Evolutionary conservation across 306 rosid genomes (phyloP).

Genomic region (Datisca glomerata): DNA sequence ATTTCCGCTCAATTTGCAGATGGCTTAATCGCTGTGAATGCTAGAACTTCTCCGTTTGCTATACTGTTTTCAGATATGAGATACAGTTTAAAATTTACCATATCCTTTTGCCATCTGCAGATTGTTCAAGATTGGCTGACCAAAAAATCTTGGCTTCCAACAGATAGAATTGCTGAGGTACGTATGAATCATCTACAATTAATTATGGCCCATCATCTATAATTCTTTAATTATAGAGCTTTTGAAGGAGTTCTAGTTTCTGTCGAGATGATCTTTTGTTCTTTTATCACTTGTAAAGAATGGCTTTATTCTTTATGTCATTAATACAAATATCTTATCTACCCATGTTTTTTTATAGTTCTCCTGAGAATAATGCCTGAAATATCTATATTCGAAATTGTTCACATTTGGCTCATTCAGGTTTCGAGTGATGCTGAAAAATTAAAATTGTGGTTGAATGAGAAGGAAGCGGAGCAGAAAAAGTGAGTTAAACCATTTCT

Average conservation of each 20-base stretch:
- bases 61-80: background rate
- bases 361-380: background rate
- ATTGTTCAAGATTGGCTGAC: conserved; percentile 59
- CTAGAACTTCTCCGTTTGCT: background rate
- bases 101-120: conserved; percentile 28
- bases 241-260: too few species aligned
- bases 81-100: conserved; percentile 1
- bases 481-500: conserved; percentile 38
- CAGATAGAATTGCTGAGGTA: conserved; percentile 69
- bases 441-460: conserved; percentile 65
- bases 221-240: too few species aligned
- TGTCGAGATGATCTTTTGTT: background rate
- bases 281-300: too few species aligned
- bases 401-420: conserved; percentile 25
- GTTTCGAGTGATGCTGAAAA: conserved; percentile 48
- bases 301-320: background rate
- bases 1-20: too few species aligned
- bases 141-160: conserved; percentile 74
- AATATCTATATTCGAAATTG: conserved; percentile 6
- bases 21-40: too few species aligned
- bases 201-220: too few species aligned
- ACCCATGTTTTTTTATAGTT: conserved; percentile 4
- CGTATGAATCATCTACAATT: conserved; percentile 6
- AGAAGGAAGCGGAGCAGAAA: conserved; percentile 74
- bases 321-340: too few species aligned